These are phyloP conservation scores for Rubia peregrina DNA, from an alignment of 305 asterid genomes.

Conservation along the genomic window DNA sequence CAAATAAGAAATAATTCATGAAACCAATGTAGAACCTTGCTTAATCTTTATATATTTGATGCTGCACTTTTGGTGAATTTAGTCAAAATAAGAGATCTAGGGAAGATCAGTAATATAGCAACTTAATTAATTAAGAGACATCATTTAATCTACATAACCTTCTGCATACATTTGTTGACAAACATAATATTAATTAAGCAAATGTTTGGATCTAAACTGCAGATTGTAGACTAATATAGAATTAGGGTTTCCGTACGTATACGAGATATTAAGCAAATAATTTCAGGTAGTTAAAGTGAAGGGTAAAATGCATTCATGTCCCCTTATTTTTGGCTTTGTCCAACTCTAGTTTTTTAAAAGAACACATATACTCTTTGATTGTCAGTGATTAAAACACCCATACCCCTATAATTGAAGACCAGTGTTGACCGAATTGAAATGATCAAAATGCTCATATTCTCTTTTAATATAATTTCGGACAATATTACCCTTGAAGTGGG, in stretches of 20 bases:
- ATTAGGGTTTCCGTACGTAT: background rate
- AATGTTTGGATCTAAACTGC: background rate
- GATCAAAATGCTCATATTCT: too few relatives aligned
- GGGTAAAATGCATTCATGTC: too few relatives aligned
- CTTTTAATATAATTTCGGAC: too few relatives aligned
- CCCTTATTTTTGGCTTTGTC: too few relatives aligned
- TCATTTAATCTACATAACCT: background rate
- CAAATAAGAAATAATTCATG: background rate
- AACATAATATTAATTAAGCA: background rate
- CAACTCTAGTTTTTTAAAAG: too few relatives aligned
- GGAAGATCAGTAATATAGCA: background rate
- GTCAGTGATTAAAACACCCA: too few relatives aligned
- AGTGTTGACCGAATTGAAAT: too few relatives aligned
- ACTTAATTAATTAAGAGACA: background rate
- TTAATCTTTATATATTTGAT: background rate
- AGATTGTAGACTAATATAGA: background rate
- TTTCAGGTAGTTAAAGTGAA: too few relatives aligned
- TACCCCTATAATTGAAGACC: too few relatives aligned
- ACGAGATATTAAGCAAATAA: background rate
- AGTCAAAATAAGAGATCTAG: background rate
- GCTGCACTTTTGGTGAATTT: background rate
- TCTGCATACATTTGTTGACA: background rate
- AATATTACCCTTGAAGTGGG: too few relatives aligned
- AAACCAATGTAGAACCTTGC: background rate
- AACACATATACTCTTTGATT: too few relatives aligned